Conservation (phyloP, 208 protist genomes). For the Leishmania major region DNA sequence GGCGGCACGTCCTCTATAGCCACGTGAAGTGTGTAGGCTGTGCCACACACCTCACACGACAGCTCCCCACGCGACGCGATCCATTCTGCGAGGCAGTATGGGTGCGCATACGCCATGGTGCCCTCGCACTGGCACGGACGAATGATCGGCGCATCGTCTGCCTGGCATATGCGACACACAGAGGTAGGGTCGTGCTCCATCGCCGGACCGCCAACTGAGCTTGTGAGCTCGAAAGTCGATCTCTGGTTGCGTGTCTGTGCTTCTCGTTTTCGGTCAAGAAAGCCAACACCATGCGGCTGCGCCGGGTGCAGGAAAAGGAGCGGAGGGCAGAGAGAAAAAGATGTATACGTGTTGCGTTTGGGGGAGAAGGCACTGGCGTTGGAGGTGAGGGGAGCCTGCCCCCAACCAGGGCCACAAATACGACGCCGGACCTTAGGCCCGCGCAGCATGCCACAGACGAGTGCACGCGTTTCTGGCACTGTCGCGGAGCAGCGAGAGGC, state of each 20-base stretch:
- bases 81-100: conserved; percentile 37
- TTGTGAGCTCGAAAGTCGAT: background rate
- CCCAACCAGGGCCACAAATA: background rate
- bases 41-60: conserved; percentile 32
- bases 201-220: background rate
- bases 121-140: conserved; percentile 34
- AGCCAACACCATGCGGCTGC: background rate
- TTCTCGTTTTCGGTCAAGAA: background rate
- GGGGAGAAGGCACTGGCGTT: too few species aligned
- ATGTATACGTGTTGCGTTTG: too few species aligned
- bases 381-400: background rate
- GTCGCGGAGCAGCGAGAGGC: background rate
- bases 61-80: conserved; percentile 17
- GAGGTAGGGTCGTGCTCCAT: conserved; percentile 12
- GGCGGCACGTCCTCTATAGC: conserved; percentile 11
- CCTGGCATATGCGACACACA: conserved; percentile 29
- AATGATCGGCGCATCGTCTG: conserved; percentile 15
- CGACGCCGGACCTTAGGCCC: background rate
- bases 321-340: background rate
- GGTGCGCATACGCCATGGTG: conserved; percentile 32
- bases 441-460: background rate
- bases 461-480: background rate
- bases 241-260: background rate
- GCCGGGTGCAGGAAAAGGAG: background rate
- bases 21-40: conserved; percentile 23